Percentiles rank a stretch among this genome's conserved stretches.
Evolutionary conservation across 768 basidiomycete genomes (phyloP).

Genomic region (Suillus luteus): DNA sequence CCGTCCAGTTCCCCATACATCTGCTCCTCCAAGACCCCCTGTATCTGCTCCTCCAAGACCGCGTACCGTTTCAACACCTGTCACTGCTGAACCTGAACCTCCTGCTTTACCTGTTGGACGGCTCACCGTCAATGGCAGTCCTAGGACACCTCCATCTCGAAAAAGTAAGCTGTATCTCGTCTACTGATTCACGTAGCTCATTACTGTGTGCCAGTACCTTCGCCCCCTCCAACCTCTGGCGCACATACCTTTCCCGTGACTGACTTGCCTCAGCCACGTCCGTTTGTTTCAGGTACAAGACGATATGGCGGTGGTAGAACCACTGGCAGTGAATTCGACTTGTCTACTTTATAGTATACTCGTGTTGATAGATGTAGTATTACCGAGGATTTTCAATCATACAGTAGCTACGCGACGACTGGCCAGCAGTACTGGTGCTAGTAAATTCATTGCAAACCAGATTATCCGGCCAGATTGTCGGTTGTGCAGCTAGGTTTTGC

Average conservation of each 20-base stretch:
- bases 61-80: conserved; percentile 30
- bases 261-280: conserved; percentile 78
- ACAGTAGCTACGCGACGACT: not conserved
- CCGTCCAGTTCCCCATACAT: conserved; percentile 3
- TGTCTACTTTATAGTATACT: conserved; percentile 34
- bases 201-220: conserved; percentile 42
- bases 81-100: conserved; percentile 14
- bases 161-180: conserved; percentile 46
- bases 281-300: conserved; percentile 51
- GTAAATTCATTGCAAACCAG: not conserved
- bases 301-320: conserved; percentile 66
- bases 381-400: not conserved
- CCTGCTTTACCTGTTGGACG: conserved; percentile 19
- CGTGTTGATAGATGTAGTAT: not conserved
- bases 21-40: conserved; percentile 10
- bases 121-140: conserved; percentile 20
- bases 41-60: conserved; percentile 22
- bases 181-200: conserved; percentile 14
- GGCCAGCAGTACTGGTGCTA: not conserved
- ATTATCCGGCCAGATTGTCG: not conserved
- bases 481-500: not conserved
- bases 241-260: conserved; percentile 72
- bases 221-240: conserved; percentile 65
- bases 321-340: conserved; percentile 73
- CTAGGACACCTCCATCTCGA: conserved; percentile 40